Evolutionary conservation across 2,329 filamentous ascomycete species (phyloP), one percentile per base, ranked within the genome.

Genomic region (Cladophialophora psammophila): DNA sequence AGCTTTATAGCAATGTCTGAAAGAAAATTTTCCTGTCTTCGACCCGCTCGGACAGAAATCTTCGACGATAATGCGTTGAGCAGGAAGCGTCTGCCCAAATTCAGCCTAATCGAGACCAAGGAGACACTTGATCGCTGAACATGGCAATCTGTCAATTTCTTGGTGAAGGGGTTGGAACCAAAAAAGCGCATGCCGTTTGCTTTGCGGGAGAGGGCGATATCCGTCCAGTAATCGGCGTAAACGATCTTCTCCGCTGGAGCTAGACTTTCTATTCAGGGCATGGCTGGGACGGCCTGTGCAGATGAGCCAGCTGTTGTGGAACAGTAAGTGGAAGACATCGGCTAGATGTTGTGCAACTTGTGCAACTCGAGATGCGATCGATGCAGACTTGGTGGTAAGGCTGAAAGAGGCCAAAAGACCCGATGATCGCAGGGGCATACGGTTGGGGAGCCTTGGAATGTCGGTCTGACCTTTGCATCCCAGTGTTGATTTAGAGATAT

Each of bases 211-310:
- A 50, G 45, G 20, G 45, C 18, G 45, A 50, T 10, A 50, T 26
- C 45, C 52, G 34, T 55, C 52, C 31, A 55, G 18, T 55, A 55
- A 55, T 55, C n/a, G 31, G 34, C 13, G 55, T 15, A 42, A 36
- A 36, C 36, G 20, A 42, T 15, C 20, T 36, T 45, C 60, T 55
- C 10, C n/a, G 52, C 15, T 36, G 2, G 36, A 53, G 50, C 31
- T 48, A 15, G 26, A 35, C 36, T 56, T 63, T 63, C 60, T 63
- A 63, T 63, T 56, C 38, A 10, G 32, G 59, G 18, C 42, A 38
- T 54, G 50, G 50, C 48, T 34, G 35, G 38, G 56, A 8, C 42
- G n/a, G 42, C n/a, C 20, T 65, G 34, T 53, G 58, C 60, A 56
- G n/a, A 45, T 48, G 20, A 55, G 3, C 50, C 50, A 35, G 38